Percentiles rank a stretch among this genome's conserved stretches.
Evolutionary conservation across 2,329 filamentous ascomycete species (phyloP).

Genomic region (Fusarium sulawesiense): DNA sequence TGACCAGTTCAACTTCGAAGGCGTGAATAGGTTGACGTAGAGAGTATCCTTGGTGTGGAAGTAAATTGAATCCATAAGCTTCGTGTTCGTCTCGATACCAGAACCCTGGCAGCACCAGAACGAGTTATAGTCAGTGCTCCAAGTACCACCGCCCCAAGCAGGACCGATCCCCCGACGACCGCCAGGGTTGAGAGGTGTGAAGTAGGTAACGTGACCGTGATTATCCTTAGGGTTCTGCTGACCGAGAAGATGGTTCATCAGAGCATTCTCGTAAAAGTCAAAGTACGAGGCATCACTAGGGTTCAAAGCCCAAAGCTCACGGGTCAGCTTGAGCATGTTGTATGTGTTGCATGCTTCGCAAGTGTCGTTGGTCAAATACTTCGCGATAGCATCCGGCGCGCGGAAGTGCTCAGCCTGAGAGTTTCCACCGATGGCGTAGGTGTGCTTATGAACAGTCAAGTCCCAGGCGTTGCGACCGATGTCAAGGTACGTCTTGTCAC

Average conservation of each 20-base stretch:
- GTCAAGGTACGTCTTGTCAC: conserved; percentile 56
- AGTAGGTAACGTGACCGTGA: conserved; percentile 66
- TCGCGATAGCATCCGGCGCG: conserved; percentile 58
- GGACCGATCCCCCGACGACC: conserved; percentile 61
- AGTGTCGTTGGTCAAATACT: conserved; percentile 58
- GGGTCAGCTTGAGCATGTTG: conserved; percentile 67
- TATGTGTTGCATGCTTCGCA: conserved; percentile 66
- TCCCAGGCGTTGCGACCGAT: conserved; percentile 64
- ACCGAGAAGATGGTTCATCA: conserved; percentile 64
- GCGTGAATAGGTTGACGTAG: conserved; percentile 62
- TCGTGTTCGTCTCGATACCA: conserved; percentile 64
- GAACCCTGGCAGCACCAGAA: conserved; percentile 68
- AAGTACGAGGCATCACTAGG: conserved; percentile 57
- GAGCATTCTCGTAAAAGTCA: conserved; percentile 63
- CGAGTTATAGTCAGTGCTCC: conserved; percentile 64
- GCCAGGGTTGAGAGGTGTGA: conserved; percentile 62
- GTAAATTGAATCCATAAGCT: conserved; percentile 65
- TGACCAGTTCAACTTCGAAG: conserved; percentile 59
- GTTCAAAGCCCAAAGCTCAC: conserved; percentile 61
- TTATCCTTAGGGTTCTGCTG: conserved; percentile 57
- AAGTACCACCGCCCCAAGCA: conserved; percentile 65
- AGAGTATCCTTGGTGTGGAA: conserved; percentile 56
- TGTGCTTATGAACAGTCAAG: conserved; percentile 58
- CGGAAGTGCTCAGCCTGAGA: conserved; percentile 65
- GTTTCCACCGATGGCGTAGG: conserved; percentile 66